Conservation (phyloP, 2,329 filamentous ascomycete species). For the Colletotrichum echinochloae region DNA sequence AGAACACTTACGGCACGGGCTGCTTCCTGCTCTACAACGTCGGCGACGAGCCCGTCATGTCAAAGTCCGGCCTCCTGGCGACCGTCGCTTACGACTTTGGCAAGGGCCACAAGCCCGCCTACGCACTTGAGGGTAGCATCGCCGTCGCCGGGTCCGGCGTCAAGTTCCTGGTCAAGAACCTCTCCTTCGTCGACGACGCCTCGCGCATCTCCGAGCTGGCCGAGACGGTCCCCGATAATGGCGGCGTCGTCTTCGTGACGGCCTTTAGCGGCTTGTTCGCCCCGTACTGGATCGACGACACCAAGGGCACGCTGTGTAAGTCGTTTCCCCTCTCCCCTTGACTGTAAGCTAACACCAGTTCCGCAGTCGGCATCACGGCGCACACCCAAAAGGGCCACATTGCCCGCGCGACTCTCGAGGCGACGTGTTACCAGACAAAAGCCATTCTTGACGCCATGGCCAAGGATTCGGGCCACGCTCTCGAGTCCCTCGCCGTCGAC, state of each 20-base stretch:
- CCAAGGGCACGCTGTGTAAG: slow-evolving; percentile 85
- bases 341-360: slow-evolving; percentile 9
- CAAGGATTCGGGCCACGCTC: slow-evolving; percentile 81
- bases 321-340: slow-evolving; percentile 34
- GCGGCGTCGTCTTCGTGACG: slow-evolving; percentile 87
- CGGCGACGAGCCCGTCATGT: slow-evolving; percentile 86
- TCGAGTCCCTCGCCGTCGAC: slow-evolving; percentile 83
- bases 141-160: slow-evolving; percentile 85
- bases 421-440: slow-evolving; percentile 92
- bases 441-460: slow-evolving; percentile 94
- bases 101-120: slow-evolving; percentile 69
- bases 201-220: slow-evolving; percentile 64
- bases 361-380: slow-evolving; percentile 81
- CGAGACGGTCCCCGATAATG: slow-evolving; percentile 74
- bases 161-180: slow-evolving; percentile 77
- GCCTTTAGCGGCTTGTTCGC: slow-evolving; percentile 93
- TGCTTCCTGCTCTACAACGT: slow-evolving; percentile 93
- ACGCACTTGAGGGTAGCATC: slow-evolving; percentile 86
- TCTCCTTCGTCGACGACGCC: slow-evolving; percentile 68
- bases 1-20: slow-evolving; percentile 92
- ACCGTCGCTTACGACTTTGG: slow-evolving; percentile 89
- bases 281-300: slow-evolving; percentile 95
- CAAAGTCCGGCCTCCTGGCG: slow-evolving; percentile 83
- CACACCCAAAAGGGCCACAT: slow-evolving; percentile 89
- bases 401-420: slow-evolving; percentile 88